These are phyloP conservation scores for Triticum turgidum DNA, from an alignment of 176 grass and related monocot species.

Conservation along the genomic window DNA sequence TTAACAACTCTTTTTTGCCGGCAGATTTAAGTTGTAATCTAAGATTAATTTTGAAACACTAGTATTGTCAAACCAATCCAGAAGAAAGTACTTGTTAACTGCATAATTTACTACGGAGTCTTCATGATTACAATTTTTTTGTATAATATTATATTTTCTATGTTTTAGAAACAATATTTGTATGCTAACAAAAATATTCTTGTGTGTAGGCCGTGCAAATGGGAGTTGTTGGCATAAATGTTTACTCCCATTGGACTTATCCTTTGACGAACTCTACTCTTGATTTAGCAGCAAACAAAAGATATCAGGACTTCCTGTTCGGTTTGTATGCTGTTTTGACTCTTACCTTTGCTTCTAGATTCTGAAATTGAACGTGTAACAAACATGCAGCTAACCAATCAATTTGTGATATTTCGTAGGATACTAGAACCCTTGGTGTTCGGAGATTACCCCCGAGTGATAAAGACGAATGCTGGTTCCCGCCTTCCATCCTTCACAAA, in stretches of 20 bases:
- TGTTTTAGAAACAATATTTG: background rate
- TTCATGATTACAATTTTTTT: background rate
- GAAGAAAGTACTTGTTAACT: background rate
- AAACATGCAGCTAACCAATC: background rate
- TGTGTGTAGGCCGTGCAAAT: slow-evolving; percentile 38
- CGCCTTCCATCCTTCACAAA: slow-evolving; percentile 49
- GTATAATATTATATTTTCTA: background rate
- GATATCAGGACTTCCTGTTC: slow-evolving; percentile 32
- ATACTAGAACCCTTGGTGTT: slow-evolving; percentile 46
- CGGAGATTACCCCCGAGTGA: slow-evolving; percentile 54
- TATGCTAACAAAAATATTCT: background rate
- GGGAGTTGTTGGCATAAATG: slow-evolving; percentile 52
- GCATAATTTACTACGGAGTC: background rate
- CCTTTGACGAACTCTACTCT: slow-evolving; percentile 43
- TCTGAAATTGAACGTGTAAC: background rate
- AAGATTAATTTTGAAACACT: background rate
- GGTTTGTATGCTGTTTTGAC: slow-evolving; percentile 28
- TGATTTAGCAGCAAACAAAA: slow-evolving; percentile 37
- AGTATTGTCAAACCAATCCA: background rate
- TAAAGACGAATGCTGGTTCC: slow-evolving; percentile 50
- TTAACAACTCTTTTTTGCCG: too few species aligned
- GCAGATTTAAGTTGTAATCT: background rate
- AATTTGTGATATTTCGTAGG: slow-evolving; percentile 28
- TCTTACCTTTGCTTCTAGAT: background rate
- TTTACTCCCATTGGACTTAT: slow-evolving; percentile 41